A percentile compares a stretch with the other conserved stretches of the same genome.
Conservation (phyloP, 2,329 filamentous ascomycete species). For the Penicillium sp. region DNA sequence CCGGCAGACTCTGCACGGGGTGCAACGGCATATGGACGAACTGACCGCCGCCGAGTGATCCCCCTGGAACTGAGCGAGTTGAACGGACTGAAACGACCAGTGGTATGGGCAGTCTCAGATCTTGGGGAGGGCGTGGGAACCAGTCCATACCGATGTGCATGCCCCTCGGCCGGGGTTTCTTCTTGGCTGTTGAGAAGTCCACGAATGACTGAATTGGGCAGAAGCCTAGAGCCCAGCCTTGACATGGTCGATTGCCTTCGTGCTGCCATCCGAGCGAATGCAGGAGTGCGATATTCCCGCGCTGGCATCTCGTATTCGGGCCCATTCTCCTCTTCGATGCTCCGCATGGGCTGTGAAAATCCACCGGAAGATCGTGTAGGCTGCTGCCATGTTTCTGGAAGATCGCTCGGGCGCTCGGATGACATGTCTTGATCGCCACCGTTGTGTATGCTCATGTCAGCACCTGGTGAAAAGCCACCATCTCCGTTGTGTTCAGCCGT, state of each 20-base stretch:
- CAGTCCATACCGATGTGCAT: constrained; percentile 43
- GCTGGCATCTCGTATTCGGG: constrained; percentile 33
- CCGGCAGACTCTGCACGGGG: constrained; percentile 33
- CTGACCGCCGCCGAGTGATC: constrained; percentile 39
- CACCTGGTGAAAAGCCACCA: constrained; percentile 15
- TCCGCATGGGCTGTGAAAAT: constrained; percentile 28
- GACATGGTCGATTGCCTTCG: constrained; percentile 48
- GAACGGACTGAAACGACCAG: constrained; percentile 41
- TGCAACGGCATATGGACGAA: constrained; percentile 41
- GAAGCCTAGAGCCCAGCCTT: constrained; percentile 45
- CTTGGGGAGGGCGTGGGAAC: constrained; percentile 38
- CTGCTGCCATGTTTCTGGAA: constrained; percentile 21
- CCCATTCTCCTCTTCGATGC: constrained; percentile 38
- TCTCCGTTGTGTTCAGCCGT: constrained; percentile 28
- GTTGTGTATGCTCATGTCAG: constrained; percentile 15
- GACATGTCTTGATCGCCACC: constrained; percentile 11
- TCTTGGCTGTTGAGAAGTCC: constrained; percentile 45
- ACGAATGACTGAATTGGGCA: constrained; percentile 47
- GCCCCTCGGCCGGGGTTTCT: constrained; percentile 45
- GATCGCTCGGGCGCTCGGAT: constrained; percentile 11
- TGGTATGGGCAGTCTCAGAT: constrained; percentile 33
- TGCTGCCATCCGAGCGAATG: constrained; percentile 36
- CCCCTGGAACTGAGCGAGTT: constrained; percentile 39
- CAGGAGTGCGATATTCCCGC: constrained; percentile 31
- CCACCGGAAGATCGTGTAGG: constrained; percentile 11